Evolutionary conservation across 2,329 filamentous ascomycete species (phyloP).

Genomic region (Triangularia verruculosa): DNA sequence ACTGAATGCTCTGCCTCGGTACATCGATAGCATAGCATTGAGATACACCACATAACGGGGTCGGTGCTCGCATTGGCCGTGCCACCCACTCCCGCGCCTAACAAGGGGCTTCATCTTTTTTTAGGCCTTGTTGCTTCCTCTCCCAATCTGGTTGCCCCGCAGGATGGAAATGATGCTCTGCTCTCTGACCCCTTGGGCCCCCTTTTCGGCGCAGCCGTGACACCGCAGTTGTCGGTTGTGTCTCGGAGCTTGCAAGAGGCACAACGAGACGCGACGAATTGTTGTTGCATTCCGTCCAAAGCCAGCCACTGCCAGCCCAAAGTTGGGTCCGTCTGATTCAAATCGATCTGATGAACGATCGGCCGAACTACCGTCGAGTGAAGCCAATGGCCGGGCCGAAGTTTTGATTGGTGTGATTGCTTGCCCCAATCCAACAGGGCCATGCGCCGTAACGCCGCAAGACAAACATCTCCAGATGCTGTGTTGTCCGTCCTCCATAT

Average conservation of each 20-base stretch:
- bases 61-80: background rate
- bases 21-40: too few relatives aligned
- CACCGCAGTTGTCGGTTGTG: slow-evolving; percentile 1
- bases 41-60: background rate
- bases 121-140: slow-evolving; percentile 8
- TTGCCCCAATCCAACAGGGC: background rate
- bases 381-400: slow-evolving; percentile 7
- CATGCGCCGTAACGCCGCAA: slow-evolving; percentile 2
- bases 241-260: slow-evolving; percentile 5
- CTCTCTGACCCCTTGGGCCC: slow-evolving; percentile 7
- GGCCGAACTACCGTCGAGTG: background rate
- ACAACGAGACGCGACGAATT: background rate
- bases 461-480: background rate
- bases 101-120: slow-evolving; percentile 7
- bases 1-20: too few relatives aligned
- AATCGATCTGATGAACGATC: background rate
- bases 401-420: slow-evolving; percentile 5
- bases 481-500: background rate
- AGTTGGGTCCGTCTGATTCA: slow-evolving; percentile 3
- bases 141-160: slow-evolving; percentile 8
- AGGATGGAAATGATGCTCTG: slow-evolving; percentile 9
- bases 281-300: slow-evolving; percentile 3
- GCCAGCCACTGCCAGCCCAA: too few relatives aligned
- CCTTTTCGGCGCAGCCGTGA: slow-evolving; percentile 2
- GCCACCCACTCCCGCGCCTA: slow-evolving; percentile 8